Conservation (phyloP, 805 yeast genomes). For the Metahyphopichia silvanorum region DNA sequence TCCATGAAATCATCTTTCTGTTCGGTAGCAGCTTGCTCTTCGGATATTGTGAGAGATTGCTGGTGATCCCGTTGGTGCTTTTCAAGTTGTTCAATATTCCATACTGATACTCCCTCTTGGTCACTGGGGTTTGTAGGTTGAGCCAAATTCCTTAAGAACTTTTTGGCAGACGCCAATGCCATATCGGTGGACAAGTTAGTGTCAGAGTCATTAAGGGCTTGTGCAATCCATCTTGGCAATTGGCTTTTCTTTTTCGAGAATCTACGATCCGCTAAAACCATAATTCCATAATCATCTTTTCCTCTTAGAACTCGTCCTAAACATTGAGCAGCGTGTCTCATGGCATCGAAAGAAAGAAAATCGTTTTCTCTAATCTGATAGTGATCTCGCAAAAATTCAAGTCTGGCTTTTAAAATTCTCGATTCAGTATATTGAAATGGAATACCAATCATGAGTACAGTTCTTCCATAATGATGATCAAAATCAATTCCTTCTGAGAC, state of each 20-base stretch:
- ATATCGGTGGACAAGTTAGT: slow-evolving; percentile 91
- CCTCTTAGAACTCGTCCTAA: slow-evolving; percentile 96
- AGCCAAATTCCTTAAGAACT: slow-evolving; percentile 87
- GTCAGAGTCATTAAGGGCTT: slow-evolving; percentile 89
- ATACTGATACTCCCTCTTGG: slow-evolving; percentile 91
- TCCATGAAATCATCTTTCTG: slow-evolving; percentile 42
- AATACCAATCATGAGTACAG: slow-evolving; percentile 97
- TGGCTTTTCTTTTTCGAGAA: slow-evolving; percentile 83
- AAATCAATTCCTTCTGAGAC: slow-evolving; percentile 99
- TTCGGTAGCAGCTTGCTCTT: slow-evolving; percentile 14
- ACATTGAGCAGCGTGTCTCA: slow-evolving; percentile 99
- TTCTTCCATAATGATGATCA: slow-evolving; percentile 96
- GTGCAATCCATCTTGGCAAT: slow-evolving; percentile 96
- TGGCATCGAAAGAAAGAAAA: slow-evolving; percentile 95
- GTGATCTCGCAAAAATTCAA: slow-evolving; percentile 90
- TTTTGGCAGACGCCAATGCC: slow-evolving; percentile 94
- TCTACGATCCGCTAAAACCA: slow-evolving; percentile 95
- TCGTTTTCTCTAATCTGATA: slow-evolving; percentile 92
- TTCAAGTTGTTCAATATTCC: slow-evolving; percentile 73
- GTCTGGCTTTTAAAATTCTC: slow-evolving; percentile 88
- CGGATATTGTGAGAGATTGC: slow-evolving; percentile 9
- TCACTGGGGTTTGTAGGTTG: slow-evolving; percentile 89
- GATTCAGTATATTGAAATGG: slow-evolving; percentile 99
- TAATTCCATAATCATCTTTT: slow-evolving; percentile 96
- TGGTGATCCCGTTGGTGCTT: slow-evolving; percentile 54